Evolutionary conservation across 2,329 filamentous ascomycete genomes (phyloP), one percentile per base, ranked within the genome.

Genomic region (Knoxdaviesia proteae): DNA sequence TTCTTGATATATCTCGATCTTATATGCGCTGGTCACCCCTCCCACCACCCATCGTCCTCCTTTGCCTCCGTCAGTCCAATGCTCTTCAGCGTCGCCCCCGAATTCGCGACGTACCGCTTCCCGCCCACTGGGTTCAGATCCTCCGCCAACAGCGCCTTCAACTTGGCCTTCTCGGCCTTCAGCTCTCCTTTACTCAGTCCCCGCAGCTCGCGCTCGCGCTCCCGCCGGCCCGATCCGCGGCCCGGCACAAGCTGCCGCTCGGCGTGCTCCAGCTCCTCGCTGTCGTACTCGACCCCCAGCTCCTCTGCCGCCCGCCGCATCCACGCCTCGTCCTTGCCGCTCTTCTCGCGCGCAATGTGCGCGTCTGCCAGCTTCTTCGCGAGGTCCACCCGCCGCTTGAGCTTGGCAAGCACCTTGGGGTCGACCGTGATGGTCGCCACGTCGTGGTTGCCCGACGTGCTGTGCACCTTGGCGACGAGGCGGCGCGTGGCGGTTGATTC

Each of bases 211-310:
- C 78, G 74, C 55, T 90, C 80, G 60, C 82, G 82, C 60, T 74
- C 68, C 59, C 79, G 80, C 36, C 83, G 64, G 1, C 80, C 79
- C 36, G 73, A 74, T 6, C 84, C 84, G 34, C 84, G 68, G 0
- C 81, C 79, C 40, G 71, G 71, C 52, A 69, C 68, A 6, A 66
- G 68, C 36, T 68, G 60, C 49, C 77, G 78, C 45, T 86, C 78
- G 37, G 84, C 81, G 34, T 90, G 84, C 49, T 80, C 81, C 47
- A 94, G 79, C 39, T 92, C 84, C 34, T 93, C 86, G 46, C 76
- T 81, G 54, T 96, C 86, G 55, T 93, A 94, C 42, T 94, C 88
- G 0, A 96, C 83, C 1, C 90, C 90, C 0, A 98, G 67, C 49
- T 96, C 88, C 45, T 94, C 86, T 0, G 90, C 90, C 0, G 86